Evolutionary conservation across 768 basidiomycete genomes (phyloP).

Genomic region (Antrodiella citrinella): DNA sequence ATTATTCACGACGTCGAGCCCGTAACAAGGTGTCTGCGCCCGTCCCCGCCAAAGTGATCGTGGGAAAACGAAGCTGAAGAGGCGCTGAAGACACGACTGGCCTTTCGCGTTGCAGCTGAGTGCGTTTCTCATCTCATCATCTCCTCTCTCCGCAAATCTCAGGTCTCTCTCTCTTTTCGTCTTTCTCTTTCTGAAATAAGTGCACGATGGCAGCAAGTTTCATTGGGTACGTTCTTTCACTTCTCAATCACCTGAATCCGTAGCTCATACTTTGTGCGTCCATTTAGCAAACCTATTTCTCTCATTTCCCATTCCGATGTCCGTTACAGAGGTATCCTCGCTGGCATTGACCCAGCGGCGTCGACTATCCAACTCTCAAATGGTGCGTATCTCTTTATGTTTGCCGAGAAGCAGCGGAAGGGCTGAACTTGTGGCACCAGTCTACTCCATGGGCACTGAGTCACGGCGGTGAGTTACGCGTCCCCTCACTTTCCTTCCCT

Average conservation of each 20-base stretch:
- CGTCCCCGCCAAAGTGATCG: not conserved
- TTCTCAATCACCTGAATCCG: not conserved
- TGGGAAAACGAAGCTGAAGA: not conserved
- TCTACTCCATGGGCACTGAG: conserved; percentile 88
- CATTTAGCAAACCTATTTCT: conserved; percentile 72
- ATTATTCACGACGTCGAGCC: too few relatives aligned
- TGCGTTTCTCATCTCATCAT: conserved; percentile 5
- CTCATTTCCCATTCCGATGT: conserved; percentile 89
- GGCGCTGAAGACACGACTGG: not conserved
- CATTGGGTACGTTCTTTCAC: conserved; percentile 46
- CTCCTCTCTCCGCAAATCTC: conserved; percentile 3
- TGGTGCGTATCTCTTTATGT: conserved; percentile 36
- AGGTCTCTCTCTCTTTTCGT: conserved; percentile 7
- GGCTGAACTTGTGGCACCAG: conserved; percentile 20
- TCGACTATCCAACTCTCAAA: conserved; percentile 86
- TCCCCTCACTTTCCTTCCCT: not conserved
- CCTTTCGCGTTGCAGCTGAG: conserved; percentile 11
- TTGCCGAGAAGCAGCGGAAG: not conserved
- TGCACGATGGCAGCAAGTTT: conserved; percentile 62
- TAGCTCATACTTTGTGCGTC: conserved; percentile 12
- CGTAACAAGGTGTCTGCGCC: too few relatives aligned
- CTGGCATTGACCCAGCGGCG: conserved; percentile 77
- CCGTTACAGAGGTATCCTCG: conserved; percentile 80
- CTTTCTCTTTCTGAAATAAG: not conserved
- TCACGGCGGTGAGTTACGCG: conserved; percentile 53